These are phyloP conservation scores for Leccinum longicurvipes DNA, from an alignment of 768 basidiomycete species.

Conservation along the genomic window DNA sequence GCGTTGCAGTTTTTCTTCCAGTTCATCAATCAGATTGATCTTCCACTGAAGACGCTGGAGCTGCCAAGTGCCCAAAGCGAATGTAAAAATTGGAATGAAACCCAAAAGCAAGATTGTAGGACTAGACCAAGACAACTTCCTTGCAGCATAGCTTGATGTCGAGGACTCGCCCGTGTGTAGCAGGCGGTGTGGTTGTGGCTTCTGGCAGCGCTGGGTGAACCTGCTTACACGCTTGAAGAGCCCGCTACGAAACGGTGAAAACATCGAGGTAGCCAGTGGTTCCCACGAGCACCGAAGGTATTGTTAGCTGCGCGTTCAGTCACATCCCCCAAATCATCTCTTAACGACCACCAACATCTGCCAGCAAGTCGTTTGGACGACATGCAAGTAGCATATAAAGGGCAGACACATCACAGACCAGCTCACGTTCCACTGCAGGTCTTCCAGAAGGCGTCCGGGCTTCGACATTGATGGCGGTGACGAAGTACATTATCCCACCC, in stretches of 20 bases:
- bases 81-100: constrained; percentile 86
- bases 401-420: neutral
- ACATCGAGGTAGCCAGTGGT: constrained; percentile 11
- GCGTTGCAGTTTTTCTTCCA: constrained; percentile 84
- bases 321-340: no score
- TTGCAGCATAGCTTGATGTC: constrained; percentile 51
- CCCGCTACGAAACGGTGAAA: constrained; percentile 15
- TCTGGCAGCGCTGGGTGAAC: constrained; percentile 7
- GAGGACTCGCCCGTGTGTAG: constrained; percentile 26
- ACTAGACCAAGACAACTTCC: constrained; percentile 58
- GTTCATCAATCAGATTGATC: constrained; percentile 64
- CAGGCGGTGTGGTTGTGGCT: constrained; percentile 7
- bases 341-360: neutral
- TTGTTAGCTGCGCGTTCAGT: no score
- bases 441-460: constrained; percentile 33
- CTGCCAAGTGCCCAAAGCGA: constrained; percentile 92
- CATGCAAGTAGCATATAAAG: constrained; percentile 25
- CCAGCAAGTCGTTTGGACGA: constrained; percentile 4
- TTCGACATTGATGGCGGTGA: constrained; percentile 75
- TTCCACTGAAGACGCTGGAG: constrained; percentile 35
- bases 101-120: constrained; percentile 75
- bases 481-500: constrained; percentile 87
- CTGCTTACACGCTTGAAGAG: constrained; percentile 8
- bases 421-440: constrained; percentile 26
- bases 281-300: neutral